Conservation (phyloP, 306 rosid species). For the apple (Malus domestica) region ASM211411v1 NC_041800.1:2416001-2416500, state of each 20-base stretch:
- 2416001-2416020: conserved; percentile 6
- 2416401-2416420: conserved; percentile 50
- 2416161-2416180: conserved; percentile 33
- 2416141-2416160: conserved; percentile 26
- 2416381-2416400: conserved; percentile 38
- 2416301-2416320: conserved; percentile 41
- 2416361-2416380: conserved; percentile 28
- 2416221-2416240: background rate
- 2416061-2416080: conserved; percentile 2
- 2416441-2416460: conserved; percentile 20
- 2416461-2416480: background rate
- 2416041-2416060: too few species aligned
- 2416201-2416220: background rate
- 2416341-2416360: conserved; percentile 30
- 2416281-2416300: background rate
- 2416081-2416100: background rate
- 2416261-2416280: background rate
- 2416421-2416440: conserved; percentile 73
- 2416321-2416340: conserved; percentile 74
- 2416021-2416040: background rate
- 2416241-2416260: background rate
- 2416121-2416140: conserved; percentile 46
- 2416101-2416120: background rate
- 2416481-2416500: background rate
- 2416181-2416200: conserved; percentile 5